Base-by-base conservation (phyloP, 805 yeast species). In the Priceomyces fermenticarens region DNA sequence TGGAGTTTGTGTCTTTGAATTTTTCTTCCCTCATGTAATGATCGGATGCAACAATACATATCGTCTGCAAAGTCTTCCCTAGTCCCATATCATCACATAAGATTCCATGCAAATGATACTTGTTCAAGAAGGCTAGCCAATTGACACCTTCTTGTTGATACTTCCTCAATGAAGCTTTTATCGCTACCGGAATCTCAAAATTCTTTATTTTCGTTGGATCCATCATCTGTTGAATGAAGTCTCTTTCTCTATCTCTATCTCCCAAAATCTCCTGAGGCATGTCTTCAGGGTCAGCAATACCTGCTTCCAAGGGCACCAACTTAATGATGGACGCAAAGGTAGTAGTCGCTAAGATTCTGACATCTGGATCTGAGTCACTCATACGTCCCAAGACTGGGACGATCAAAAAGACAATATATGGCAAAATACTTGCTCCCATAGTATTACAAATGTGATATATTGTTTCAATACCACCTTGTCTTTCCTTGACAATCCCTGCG, bases 71-170 rank as follows among this genome's bases (percentile, higher is more conserved):
- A 0, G 99, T 93, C 60, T 93, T 93, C 39, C 99, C 99, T 25
- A 93, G 73, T 5, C 99, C 99, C 99, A 93, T 93, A 80, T 93
- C 99, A 61, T 93, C 99, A 79, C 99, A 93, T 36, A 93, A 71
- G 55, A 93, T 91, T 40, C 99, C 99, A 66, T 93, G 99, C 39
- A 93, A 70, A 61, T 91, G 96, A 58, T 93, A 93, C 55, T 87
- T 87, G 67, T 93, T 93, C 55, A 93, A 74, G 57, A 93, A 93
- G 7, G 96, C 96, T 40, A 93, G 72, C 99, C 99, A 93, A 60
- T 91, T 93, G 30, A 93, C 95, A 63, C 99, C 99, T 45, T 93
- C 98, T 60, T 93, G 98, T 66, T 93, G 99, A 58, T 93, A 93
- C 47, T 87, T 85, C 59, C 99, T 80, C 47, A 93, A 73, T 1